A percentile compares a stretch with the other conserved stretches of the same genome.
phyloP scores from a whole-genome alignment of 2,329 filamentous ascomycete species.

The Aschersonia sp. region DNA sequence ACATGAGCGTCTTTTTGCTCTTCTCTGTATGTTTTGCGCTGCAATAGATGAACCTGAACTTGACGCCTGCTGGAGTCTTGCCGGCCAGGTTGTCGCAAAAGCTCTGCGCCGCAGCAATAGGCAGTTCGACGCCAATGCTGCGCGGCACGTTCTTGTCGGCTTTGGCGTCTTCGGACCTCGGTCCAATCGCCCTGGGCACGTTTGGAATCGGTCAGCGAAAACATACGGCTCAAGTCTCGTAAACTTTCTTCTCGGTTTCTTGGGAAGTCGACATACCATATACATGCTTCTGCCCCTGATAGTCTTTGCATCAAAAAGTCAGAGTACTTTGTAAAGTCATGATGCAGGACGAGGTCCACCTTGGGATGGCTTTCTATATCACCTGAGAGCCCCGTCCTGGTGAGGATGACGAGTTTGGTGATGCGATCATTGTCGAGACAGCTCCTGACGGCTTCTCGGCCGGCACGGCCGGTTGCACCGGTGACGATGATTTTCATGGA shows the following conservation, averaged over 20 bases:
- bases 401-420: slow-evolving; percentile 34
- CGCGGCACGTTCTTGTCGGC: slow-evolving; percentile 26
- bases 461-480: slow-evolving; percentile 44
- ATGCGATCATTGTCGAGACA: slow-evolving; percentile 34
- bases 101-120: slow-evolving; percentile 43
- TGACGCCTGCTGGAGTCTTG: slow-evolving; percentile 13
- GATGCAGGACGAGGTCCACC: slow-evolving; percentile 30
- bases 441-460: slow-evolving; percentile 34
- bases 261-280: slow-evolving; percentile 36
- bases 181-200: slow-evolving; percentile 22
- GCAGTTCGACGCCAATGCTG: slow-evolving; percentile 45
- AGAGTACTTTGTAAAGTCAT: slow-evolving; percentile 39
- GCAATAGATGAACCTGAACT: slow-evolving; percentile 28
- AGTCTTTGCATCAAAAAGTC: slow-evolving; percentile 17
- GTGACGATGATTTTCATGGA: slow-evolving; percentile 45
- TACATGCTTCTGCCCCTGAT: slow-evolving; percentile 42
- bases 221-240: not conserved
- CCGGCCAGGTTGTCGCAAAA: slow-evolving; percentile 24
- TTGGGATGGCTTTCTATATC: slow-evolving; percentile 31
- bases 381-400: slow-evolving; percentile 28
- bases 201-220: not conserved
- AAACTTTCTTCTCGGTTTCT: not conserved
- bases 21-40: slow-evolving; percentile 20
- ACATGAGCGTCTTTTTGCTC: slow-evolving; percentile 18
- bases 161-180: slow-evolving; percentile 29